Percentiles rank a stretch among this genome's conserved stretches.
These are phyloP conservation scores for Dicorynia guianensis DNA, from an alignment of 306 rosid species.

Conservation along the genomic window DNA sequence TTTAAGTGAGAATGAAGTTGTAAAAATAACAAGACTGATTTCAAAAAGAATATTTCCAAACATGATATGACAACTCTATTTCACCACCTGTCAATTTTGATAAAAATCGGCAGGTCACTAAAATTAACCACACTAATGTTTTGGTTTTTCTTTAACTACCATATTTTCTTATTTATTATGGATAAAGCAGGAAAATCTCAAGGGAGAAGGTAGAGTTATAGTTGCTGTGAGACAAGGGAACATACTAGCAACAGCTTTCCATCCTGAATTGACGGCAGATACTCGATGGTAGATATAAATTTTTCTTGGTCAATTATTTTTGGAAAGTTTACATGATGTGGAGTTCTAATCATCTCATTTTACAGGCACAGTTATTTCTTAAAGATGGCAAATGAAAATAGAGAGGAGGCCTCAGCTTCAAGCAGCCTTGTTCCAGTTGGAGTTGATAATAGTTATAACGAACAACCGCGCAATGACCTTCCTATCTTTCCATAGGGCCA, in stretches of 20 bases:
- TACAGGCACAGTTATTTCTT: conserved; percentile 97
- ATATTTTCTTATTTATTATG: conserved; percentile 33
- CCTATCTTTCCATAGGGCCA: conserved; percentile 68
- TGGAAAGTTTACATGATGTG: background rate
- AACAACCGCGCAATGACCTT: conserved; percentile 60
- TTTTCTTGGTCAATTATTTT: conserved; percentile 17
- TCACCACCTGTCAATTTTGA: background rate
- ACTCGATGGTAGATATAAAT: conserved; percentile 71
- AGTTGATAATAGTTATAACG: conserved; percentile 39
- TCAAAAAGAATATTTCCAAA: too few species aligned
- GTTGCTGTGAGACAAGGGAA: conserved; percentile 95
- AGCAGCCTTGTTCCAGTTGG: conserved; percentile 60
- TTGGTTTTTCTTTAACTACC: too few species aligned
- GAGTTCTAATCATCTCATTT: conserved; percentile 37
- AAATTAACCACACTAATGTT: too few species aligned
- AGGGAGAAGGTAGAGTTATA: conserved; percentile 65
- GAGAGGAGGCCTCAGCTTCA: conserved; percentile 58
- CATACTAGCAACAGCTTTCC: conserved; percentile 90
- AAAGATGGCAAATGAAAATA: conserved; percentile 64
- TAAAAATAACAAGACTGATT: too few species aligned
- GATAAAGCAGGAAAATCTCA: conserved; percentile 61
- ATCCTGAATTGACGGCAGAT: conserved; percentile 97
- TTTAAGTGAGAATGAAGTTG: too few species aligned
- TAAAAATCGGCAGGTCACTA: too few species aligned
- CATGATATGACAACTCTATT: background rate